phyloP scores from a whole-genome alignment of 2,329 filamentous ascomycete species.

The Cephalotrichum gorgonifer region DNA sequence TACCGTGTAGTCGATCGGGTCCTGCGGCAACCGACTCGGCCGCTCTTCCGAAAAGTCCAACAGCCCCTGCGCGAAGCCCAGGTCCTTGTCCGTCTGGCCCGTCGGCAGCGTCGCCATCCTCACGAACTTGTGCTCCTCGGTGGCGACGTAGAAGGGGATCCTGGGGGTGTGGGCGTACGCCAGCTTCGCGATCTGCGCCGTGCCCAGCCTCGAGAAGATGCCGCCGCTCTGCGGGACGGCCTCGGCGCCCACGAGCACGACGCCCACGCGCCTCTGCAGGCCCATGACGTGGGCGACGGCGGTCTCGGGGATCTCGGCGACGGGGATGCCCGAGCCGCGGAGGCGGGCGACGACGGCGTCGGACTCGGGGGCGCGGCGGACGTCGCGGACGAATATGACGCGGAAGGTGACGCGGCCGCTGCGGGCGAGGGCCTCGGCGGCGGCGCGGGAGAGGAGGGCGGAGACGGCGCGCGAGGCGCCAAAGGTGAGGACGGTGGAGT shows the following conservation, averaged over 20 bases:
- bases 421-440: constrained; percentile 40
- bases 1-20: constrained; percentile 63
- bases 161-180: constrained; percentile 48
- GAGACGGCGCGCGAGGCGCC: constrained; percentile 80
- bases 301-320: constrained; percentile 47
- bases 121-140: constrained; percentile 95
- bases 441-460: constrained; percentile 61
- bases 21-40: constrained; percentile 31
- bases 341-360: constrained; percentile 61
- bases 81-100: constrained; percentile 56
- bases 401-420: constrained; percentile 56
- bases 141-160: constrained; percentile 80
- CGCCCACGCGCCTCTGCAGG: constrained; percentile 45
- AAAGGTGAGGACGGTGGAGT: constrained; percentile 76
- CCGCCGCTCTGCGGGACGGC: constrained; percentile 92
- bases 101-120: constrained; percentile 61
- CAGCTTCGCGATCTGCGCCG: constrained; percentile 74
- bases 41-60: constrained; percentile 58
- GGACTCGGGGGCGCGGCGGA: constrained; percentile 47
- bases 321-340: constrained; percentile 64
- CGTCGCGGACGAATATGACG: constrained; percentile 69
- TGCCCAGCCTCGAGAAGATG: constrained; percentile 78
- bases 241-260: constrained; percentile 61
- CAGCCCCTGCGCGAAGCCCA: constrained; percentile 69
- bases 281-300: constrained; percentile 73